Percentiles rank a stretch among this genome's conserved stretches.
These are phyloP conservation scores for Lignosus rhinocerotis DNA, from an alignment of 1,284 basidiomycete species.

Conservation along the genomic window DNA sequence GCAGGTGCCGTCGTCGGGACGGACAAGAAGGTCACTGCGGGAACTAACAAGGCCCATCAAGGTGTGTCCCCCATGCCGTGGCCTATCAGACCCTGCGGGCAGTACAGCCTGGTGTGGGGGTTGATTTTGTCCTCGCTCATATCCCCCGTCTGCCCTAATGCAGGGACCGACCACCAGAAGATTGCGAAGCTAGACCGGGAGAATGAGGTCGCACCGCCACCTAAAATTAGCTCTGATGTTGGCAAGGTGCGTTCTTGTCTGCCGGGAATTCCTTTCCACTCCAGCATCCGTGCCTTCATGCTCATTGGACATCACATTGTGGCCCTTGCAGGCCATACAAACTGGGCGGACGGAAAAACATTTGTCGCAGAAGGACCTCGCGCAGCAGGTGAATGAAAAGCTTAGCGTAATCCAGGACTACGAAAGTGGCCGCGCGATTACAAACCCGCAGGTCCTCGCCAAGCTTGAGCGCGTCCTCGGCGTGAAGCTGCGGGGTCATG, in stretches of 20 bases:
- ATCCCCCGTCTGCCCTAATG: not conserved
- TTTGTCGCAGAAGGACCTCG: conserved; percentile 92
- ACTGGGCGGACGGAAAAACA: conserved; percentile 77
- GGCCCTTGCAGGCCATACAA: conserved; percentile 71
- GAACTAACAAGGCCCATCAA: conserved; percentile 71
- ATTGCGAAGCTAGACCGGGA: conserved; percentile 94
- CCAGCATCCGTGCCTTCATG: not conserved
- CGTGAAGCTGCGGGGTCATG: conserved; percentile 87
- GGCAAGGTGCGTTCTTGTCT: conserved; percentile 63
- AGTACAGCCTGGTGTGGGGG: not conserved
- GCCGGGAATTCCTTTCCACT: not conserved
- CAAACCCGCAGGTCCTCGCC: conserved; percentile 85
- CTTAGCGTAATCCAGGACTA: conserved; percentile 88
- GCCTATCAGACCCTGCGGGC: not conserved
- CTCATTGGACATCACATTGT: not conserved
- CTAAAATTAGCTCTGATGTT: conserved; percentile 79
- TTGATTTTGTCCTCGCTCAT: not conserved
- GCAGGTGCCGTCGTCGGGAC: conserved; percentile 72
- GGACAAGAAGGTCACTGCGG: conserved; percentile 71
- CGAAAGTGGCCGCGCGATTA: conserved; percentile 87
- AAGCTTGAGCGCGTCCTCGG: conserved; percentile 92
- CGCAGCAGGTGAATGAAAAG: conserved; percentile 91
- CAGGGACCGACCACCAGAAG: conserved; percentile 89
- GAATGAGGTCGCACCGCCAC: conserved; percentile 94
- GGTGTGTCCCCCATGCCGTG: conserved; percentile 41